Evolutionary conservation across 2,329 filamentous ascomycete species (phyloP), one percentile per base, ranked within the genome.

Genomic region (Cercospora sp.): DNA sequence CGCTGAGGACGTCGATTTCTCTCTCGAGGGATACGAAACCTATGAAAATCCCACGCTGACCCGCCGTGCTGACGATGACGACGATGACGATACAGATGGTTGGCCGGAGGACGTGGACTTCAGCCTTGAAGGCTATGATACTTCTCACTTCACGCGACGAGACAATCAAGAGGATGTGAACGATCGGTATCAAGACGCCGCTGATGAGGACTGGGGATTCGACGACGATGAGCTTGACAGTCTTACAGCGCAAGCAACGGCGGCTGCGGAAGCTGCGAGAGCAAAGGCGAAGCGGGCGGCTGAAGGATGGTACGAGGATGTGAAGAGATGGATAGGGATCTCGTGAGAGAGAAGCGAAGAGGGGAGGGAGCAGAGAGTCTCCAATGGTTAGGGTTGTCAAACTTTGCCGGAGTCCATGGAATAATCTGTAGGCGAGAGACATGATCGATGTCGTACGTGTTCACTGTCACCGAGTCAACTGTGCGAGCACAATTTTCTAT

Each of bases 1-100:
- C 16, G 66, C 24, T 18, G 43, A n/a, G 21, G 13, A 61, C 18
- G 21, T 68, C 55, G 66, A 62, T 43, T 45, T 51, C 24, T 58
- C 40, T 7, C 61, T 67, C 40, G 66, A 64, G 9, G 66, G 61
- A 37, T 67, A 67, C 24, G 61, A 67, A 5, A 37, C 30, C 40
- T 37, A 60, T 53, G 49, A 21, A 21, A 18, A 24, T 53, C 49
- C 26, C 26, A 21, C 49, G 21, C 49, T 28, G 9, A 53, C 21
- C 18, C 49, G 49, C 10, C 49, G 49, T 21, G 18, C 49, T 28
- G 21, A 53, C 21, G 53, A 58, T 16, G 21, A 53, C 21, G 53
- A 58, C 6, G 28, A 58, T 21, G 53, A 32, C 13, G 53, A 32
- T 58, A 28, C 18, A 10, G 26, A 58, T n/a, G 53, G 26, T n/a